These are phyloP conservation scores for Yamadazyma dendronema DNA, from an alignment of 1,139 yeast genomes.

Conservation along the genomic window DNA sequence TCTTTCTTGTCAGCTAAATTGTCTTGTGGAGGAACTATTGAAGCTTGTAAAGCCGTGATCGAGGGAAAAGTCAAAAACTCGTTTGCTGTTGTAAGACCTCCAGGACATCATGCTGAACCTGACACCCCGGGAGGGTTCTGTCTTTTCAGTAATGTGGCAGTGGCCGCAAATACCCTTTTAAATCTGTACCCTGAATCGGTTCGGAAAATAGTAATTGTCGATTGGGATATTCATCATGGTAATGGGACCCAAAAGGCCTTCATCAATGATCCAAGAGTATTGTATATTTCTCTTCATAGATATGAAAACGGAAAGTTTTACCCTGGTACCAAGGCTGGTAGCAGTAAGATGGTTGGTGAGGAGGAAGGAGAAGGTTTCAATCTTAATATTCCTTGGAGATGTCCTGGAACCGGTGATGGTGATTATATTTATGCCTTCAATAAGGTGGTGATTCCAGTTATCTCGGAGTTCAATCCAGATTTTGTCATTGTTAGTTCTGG, in stretches of 20 bases:
- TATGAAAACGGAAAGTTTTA: conserved; percentile 90
- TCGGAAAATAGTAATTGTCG: conserved; percentile 76
- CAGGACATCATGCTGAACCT: conserved; percentile 99
- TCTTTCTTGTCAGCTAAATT: conserved; percentile 83
- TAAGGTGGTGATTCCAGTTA: conserved; percentile 84
- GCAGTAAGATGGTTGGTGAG: conserved; percentile 76
- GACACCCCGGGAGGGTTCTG: conserved; percentile 97
- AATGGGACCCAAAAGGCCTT: conserved; percentile 97
- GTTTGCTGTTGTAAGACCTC: conserved; percentile 94
- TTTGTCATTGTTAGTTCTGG: conserved; percentile 92
- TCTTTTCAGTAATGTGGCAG: conserved; percentile 93
- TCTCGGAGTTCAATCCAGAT: conserved; percentile 89
- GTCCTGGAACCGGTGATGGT: conserved; percentile 92
- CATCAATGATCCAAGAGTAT: conserved; percentile 81
- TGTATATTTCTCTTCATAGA: conserved; percentile 88
- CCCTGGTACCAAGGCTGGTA: conserved; percentile 87
- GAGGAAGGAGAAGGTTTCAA: conserved; percentile 84
- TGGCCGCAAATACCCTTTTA: conserved; percentile 86
- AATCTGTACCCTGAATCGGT: conserved; percentile 86
- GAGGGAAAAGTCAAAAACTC: conserved; percentile 92
- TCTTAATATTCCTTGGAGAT: conserved; percentile 92
- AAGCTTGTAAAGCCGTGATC: conserved; percentile 92
- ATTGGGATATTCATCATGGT: conserved; percentile 99
- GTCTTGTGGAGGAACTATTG: conserved; percentile 96
- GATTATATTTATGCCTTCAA: conserved; percentile 93